These are phyloP conservation scores for Saitozyma sp. DNA, from an alignment of 768 basidiomycete species.

Conservation along the genomic window DNA sequence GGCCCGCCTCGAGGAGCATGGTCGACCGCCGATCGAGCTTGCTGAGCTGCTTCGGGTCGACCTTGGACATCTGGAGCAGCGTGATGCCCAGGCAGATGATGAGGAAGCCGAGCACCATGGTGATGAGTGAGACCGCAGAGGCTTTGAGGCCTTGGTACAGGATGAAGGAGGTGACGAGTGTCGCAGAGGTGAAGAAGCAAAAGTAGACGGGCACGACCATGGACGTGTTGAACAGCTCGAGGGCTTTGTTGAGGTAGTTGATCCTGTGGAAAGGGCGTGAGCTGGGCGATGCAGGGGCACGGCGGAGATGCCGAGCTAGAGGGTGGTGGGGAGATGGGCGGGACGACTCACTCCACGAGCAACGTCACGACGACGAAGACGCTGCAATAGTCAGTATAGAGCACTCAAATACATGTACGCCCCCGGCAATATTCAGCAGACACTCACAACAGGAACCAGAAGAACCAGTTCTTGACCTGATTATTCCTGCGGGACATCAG, in stretches of 20 bases:
- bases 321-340: too few relatives aligned
- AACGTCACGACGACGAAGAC: too few relatives aligned
- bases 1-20: constrained; percentile 82
- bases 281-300: too few relatives aligned
- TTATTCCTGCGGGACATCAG: constrained; percentile 39
- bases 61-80: constrained; percentile 72
- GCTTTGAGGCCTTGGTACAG: constrained; percentile 87
- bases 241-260: constrained; percentile 91
- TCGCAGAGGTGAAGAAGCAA: constrained; percentile 55
- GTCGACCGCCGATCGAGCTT: constrained; percentile 84
- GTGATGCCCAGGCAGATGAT: constrained; percentile 72
- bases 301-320: too few relatives aligned
- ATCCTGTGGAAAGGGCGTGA: constrained; percentile 60
- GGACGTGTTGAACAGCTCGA: constrained; percentile 76
- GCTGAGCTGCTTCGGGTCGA: constrained; percentile 74
- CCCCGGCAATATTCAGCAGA: too few relatives aligned
- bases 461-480: constrained; percentile 68
- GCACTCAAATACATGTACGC: too few relatives aligned
- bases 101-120: constrained; percentile 87
- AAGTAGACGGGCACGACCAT: constrained; percentile 56
- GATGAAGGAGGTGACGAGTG: constrained; percentile 61
- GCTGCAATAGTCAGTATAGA: background rate
- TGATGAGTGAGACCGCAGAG: constrained; percentile 74
- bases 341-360: constrained; percentile 56
- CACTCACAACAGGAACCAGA: constrained; percentile 67